Evolutionary conservation across 768 basidiomycete species (phyloP).

Genomic region (Podaxis mareebaensis): DNA sequence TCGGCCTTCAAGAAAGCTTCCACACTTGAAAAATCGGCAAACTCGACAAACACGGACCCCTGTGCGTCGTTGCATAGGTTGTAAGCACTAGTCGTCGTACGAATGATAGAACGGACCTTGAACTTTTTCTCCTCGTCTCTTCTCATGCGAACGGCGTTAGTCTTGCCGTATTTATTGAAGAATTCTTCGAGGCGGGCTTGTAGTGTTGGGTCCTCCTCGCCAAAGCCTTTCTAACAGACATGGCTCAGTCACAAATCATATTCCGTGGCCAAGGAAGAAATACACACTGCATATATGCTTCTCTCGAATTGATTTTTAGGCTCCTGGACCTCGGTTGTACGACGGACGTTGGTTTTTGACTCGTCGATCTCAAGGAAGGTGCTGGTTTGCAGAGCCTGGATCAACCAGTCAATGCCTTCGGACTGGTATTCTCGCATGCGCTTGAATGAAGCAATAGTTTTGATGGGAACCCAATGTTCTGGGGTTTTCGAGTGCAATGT

Average conservation of each 20-base stretch:
- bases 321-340: slow-evolving; percentile 72
- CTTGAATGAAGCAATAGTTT: slow-evolving; percentile 90
- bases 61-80: slow-evolving; percentile 27
- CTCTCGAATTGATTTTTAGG: slow-evolving; percentile 80
- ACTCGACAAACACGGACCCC: slow-evolving; percentile 95
- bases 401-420: slow-evolving; percentile 68
- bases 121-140: slow-evolving; percentile 82
- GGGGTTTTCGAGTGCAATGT: slow-evolving; percentile 76
- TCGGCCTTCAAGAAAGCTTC: slow-evolving; percentile 79
- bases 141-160: slow-evolving; percentile 87
- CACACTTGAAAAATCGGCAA: slow-evolving; percentile 65
- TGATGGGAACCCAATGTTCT: slow-evolving; percentile 89
- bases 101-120: slow-evolving; percentile 56
- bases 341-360: slow-evolving; percentile 68
- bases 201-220: slow-evolving; percentile 58
- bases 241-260: neutral
- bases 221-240: slow-evolving; percentile 81
- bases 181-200: slow-evolving; percentile 79
- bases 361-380: slow-evolving; percentile 73
- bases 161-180: slow-evolving; percentile 74
- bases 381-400: slow-evolving; percentile 57
- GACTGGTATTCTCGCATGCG: slow-evolving; percentile 79
- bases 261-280: neutral
- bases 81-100: neutral
- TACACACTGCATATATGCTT: slow-evolving; percentile 85